Base-by-base conservation (phyloP, 108 stramenopile genomes). In the Discostella stelligeroides region DNA sequence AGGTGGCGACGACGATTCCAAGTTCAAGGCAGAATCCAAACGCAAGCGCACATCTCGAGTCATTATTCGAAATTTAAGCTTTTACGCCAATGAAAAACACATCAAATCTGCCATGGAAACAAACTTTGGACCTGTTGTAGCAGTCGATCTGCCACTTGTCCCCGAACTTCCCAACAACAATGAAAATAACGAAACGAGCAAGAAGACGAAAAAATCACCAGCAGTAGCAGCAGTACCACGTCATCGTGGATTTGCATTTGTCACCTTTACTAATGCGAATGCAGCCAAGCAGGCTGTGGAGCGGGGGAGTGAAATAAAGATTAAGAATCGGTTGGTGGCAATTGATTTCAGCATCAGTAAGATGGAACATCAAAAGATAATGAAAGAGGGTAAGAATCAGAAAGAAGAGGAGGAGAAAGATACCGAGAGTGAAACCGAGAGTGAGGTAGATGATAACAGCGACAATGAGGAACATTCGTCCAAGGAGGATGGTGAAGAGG, bases 161-260 rank as follows among this genome's bases (percentile, higher is more conserved):
- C 70, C 84, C 14, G 28, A 63, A 12, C 55, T 66, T 27, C 47
- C 59, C 24, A 60, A 70, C 29, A 65, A 75, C 23, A 51, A 55
- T 23, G 46, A 76, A 49, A 38, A 53, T 17, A 38, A 57, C 21
- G 65, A 66, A 49, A 51, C n/a, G 43, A 57, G 72, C 68, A 50
- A 42, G 63, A 39, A 40, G 41, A 28, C 40, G 58, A 56, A 37
- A 45, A 66, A 43, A 29, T 40, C 49, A 38, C 10, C 20, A 12
- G 46, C 14, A 29, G 57, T 21, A 58, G 43, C 45, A 3, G 37
- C 27, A 56, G 51, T 49, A 20, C 75, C 76, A 4, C 67, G 63
- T 39, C 94, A 92, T 85, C 81, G 92, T 30, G 97, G 97, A 51
- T 98, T 95, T 75, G 88, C 83, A n/a, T 98, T 98, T 71, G 94